phyloP scores from a whole-genome alignment of 2,329 filamentous ascomycete species.

The Ramularia endophylla region DNA sequence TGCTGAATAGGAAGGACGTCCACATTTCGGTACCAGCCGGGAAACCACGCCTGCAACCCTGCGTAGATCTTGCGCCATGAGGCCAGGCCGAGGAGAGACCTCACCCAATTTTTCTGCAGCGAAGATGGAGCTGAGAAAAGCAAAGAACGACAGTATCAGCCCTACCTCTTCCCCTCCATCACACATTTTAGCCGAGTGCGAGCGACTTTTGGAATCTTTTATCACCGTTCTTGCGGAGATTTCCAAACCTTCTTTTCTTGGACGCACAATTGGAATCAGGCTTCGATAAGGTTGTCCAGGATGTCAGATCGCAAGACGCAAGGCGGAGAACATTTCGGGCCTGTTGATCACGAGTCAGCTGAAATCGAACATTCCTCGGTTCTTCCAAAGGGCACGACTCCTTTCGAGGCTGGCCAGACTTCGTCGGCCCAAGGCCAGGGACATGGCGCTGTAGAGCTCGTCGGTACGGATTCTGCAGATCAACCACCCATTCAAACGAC shows the following conservation, averaged over 20 bases:
- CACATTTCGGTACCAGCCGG: no score
- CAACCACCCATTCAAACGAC: conserved; percentile 32
- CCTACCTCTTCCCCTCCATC: conserved; percentile 5
- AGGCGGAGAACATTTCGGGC: conserved; percentile 10
- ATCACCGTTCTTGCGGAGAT: conserved; percentile 46
- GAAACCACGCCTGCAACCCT: no score
- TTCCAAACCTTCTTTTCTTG: conserved; percentile 32
- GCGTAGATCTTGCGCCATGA: no score
- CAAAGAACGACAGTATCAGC: no score
- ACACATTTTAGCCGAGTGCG: conserved; percentile 24
- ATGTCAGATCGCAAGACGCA: conserved; percentile 7
- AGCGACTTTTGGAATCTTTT: conserved; percentile 56
- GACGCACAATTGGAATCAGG: background rate
- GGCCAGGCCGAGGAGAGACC: no score
- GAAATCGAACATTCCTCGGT: conserved; percentile 18
- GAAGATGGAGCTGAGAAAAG: no score
- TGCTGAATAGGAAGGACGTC: no score
- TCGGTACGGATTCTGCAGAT: conserved; percentile 23
- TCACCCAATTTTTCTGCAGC: no score
- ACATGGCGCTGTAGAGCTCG: conserved; percentile 35
- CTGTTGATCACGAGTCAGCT: conserved; percentile 6
- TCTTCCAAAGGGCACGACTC: conserved; percentile 26
- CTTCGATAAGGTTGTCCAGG: conserved; percentile 1
- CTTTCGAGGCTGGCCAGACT: conserved; percentile 16
- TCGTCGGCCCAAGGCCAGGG: conserved; percentile 13